Base-by-base conservation (phyloP, 164 flowering plant species). In the Chimonanthus salicifolius region DNA sequence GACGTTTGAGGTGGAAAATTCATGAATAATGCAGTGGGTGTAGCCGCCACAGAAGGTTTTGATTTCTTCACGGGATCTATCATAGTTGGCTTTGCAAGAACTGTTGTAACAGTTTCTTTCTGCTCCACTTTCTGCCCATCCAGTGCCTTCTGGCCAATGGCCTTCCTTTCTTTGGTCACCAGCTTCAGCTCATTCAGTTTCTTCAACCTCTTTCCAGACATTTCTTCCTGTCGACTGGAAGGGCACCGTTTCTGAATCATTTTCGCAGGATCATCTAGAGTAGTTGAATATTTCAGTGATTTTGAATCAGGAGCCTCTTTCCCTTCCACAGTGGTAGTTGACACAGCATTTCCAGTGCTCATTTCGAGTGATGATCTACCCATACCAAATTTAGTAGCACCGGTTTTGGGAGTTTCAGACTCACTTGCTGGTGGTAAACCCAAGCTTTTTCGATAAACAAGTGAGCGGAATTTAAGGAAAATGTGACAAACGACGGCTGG, bases 1-100 rank as follows among this genome's bases (percentile, higher is more conserved):
- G 88, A 72, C 43, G 90, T 82, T 65, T 74, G 72, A 3, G 85
- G 83, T 21, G 97, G 97, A 70, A 90, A 96, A 81, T 88, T 96
- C 86, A 96, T 85, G n/a, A 89, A 86, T 80, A 96, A 84, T 83
- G 85, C 86, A 2, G 93, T 84, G 13, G 99, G 99, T 11, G 88
- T 87, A 0, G 71, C 77, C 5, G 71, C 78, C 80, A 75, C 81
- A 0, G 74, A 70, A 0, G 81, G 49, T 8, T 76, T 76, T 6
- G 21, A 71, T 74, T 72, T 83, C 85, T 74, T 85, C n/a, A n/a
- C 51, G 0, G 78, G 18, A 13, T n/a, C 74, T 16, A 74, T 62
- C 77, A 78, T 86, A 62, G 8, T 62, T 9, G 75, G 47, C 72
- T 78, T 87, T 7, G 71, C 62, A 4, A 78, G 73, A 6, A 64